Evolutionary conservation across 768 basidiomycete species (phyloP).

Genomic region (Tricholomella constricta): DNA sequence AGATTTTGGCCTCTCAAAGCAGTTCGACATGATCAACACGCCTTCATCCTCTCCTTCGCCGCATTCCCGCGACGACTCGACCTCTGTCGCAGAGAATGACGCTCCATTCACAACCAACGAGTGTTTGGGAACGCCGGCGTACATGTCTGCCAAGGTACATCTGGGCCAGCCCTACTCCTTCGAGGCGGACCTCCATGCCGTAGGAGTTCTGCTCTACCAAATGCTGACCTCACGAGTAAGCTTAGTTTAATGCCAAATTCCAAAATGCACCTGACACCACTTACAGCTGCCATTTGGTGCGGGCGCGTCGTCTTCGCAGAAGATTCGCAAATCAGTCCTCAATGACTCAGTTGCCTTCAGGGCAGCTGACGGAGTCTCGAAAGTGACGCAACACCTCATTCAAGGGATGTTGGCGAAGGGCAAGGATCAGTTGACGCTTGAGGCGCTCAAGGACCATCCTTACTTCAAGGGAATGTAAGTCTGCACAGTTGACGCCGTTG

Average conservation of each 20-base stretch:
- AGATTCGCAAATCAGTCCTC: not conserved
- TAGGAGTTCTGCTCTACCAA: constrained; percentile 12
- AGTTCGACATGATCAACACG: not conserved
- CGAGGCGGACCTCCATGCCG: constrained; percentile 11
- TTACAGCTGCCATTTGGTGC: constrained; percentile 15
- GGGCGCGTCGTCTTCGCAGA: not conserved
- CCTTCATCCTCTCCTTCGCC: not conserved
- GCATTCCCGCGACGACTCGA: too few species aligned
- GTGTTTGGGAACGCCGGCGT: constrained; percentile 10
- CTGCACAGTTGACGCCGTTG: not conserved
- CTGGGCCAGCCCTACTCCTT: constrained; percentile 6
- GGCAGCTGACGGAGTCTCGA: constrained; percentile 1
- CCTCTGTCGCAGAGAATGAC: too few species aligned
- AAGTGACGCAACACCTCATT: constrained; percentile 3
- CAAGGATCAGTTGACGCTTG: not conserved
- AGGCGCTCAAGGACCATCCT: constrained; percentile 5
- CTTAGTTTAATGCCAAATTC: not conserved
- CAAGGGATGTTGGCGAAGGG: constrained; percentile 1
- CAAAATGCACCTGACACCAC: not conserved
- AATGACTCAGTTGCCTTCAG: constrained; percentile 4
- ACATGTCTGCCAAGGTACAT: constrained; percentile 8
- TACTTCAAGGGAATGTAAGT: constrained; percentile 14
- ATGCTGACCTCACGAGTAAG: constrained; percentile 11
- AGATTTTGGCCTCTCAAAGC: constrained; percentile 10
- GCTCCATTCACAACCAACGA: constrained; percentile 1